Percentiles rank a stretch among this genome's conserved stretches.
phyloP scores from a whole-genome alignment of 352 stramenopile genomes.

The Globisporangium irregulare region DNA sequence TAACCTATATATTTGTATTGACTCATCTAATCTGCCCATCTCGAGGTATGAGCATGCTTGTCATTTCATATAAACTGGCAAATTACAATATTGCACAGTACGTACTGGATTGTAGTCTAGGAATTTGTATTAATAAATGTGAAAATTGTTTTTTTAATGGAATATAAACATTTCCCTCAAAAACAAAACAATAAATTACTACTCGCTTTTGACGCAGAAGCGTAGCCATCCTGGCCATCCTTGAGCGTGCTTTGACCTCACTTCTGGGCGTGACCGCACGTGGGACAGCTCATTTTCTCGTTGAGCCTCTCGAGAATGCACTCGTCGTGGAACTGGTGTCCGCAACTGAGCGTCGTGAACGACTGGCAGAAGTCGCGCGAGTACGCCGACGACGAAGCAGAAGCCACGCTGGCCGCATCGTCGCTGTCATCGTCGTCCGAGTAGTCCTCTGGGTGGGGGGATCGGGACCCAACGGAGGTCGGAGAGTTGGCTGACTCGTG shows the following conservation, averaged over 20 bases:
- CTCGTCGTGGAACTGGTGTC: conserved; percentile 70
- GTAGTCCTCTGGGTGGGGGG: background rate
- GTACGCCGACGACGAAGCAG: background rate
- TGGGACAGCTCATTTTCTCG: conserved; percentile 47
- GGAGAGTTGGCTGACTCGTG: background rate
- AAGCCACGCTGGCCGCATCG: background rate
- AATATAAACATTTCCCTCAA: background rate
- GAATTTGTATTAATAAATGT: background rate
- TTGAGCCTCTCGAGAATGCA: conserved; percentile 63
- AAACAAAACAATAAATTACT: background rate
- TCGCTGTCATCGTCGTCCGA: background rate
- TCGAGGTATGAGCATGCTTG: too few relatives aligned
- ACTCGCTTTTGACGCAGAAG: background rate
- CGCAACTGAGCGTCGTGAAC: conserved; percentile 46
- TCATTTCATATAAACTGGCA: too few relatives aligned
- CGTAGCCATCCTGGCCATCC: background rate
- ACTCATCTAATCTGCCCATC: too few relatives aligned
- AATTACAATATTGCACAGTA: too few relatives aligned
- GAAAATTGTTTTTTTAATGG: background rate
- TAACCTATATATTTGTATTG: too few relatives aligned
- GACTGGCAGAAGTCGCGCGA: conserved; percentile 19
- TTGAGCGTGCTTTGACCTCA: too few relatives aligned
- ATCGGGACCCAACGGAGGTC: background rate
- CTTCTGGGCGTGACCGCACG: conserved; percentile 25
- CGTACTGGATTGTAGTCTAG: too few relatives aligned